Evolutionary conservation across 768 basidiomycete species (phyloP), one percentile per base, ranked within the genome.

Genomic region (Lactarius evosmus): DNA sequence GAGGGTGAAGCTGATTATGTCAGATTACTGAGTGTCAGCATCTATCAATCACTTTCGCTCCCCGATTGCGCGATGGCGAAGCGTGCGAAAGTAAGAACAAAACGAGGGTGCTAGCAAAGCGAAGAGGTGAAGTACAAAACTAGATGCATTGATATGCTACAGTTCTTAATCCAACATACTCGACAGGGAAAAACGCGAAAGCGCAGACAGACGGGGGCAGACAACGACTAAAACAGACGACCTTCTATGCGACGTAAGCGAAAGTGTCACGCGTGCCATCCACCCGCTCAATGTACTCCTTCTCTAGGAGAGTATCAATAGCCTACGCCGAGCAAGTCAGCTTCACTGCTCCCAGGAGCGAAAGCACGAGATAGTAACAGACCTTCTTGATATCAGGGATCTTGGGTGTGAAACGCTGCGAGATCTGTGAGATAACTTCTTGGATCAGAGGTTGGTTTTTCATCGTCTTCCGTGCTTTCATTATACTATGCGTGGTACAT

Each of bases 381-480:
- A 89, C 92, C 86, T 96, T 95, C 77, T 98, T 98, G 78, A 98
- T 95, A 72, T 97, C 95, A 2, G 93, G 87, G 58, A 98, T 91
- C 79, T 93, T 95, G 27, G 96, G 95, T 8, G 89, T 84, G 75
- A 95, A 95, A 57, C 93, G 84, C 69, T 89, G 84, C 8, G 90
- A 87, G 69, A 95, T 90, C 74, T 94, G 91, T 12, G 89, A 87
- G 68, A 93, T 91, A 65, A 95, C 92, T 72, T 96, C 94, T 71
- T 89, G 88, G 67, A 95, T 93, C 69, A 95, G 75, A 0, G 86
- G 81, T 71, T 95, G 92, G 76, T 95, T 93, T 82, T 95, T 95
- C 88, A 95, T 89, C 66, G 89, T 90, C 83, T 94, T 94, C 36
- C 93, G 85, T 30, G 93, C 92, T 77, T 95, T 95, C 94, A 95